These are phyloP conservation scores for Fusarium chuoi DNA, from an alignment of 2,329 filamentous ascomycete species.

Conservation along the genomic window DNA sequence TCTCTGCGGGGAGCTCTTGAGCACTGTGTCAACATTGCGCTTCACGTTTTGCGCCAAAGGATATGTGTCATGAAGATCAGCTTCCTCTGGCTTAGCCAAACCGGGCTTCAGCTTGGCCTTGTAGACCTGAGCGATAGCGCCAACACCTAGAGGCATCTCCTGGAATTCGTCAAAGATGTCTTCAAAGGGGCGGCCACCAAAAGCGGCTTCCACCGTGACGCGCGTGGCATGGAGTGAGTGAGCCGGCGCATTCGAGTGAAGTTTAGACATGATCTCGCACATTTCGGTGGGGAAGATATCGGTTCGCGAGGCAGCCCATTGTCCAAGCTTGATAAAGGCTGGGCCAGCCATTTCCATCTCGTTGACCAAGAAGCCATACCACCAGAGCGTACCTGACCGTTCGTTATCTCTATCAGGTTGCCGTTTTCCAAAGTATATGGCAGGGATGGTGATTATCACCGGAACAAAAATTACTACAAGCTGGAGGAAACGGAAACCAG, in stretches of 20 bases:
- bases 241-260: conserved; percentile 94
- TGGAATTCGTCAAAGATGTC: conserved; percentile 98
- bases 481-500: conserved; percentile 87
- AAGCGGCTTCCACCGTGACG: conserved; percentile 81
- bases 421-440: conserved; percentile 79
- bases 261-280: conserved; percentile 91
- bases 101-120: conserved; percentile 89
- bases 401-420: conserved; percentile 75
- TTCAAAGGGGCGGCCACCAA: conserved; percentile 81
- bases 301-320: conserved; percentile 96
- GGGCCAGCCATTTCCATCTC: conserved; percentile 94
- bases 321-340: conserved; percentile 98
- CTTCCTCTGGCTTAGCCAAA: conserved; percentile 71
- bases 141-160: conserved; percentile 87
- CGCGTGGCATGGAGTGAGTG: conserved; percentile 86
- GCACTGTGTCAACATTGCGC: conserved; percentile 83
- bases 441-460: conserved; percentile 82
- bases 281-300: conserved; percentile 96
- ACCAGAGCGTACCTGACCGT: conserved; percentile 86
- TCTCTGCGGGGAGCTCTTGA: conserved; percentile 86
- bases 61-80: conserved; percentile 58
- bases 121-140: conserved; percentile 97
- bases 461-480: conserved; percentile 90
- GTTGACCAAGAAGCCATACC: conserved; percentile 88
- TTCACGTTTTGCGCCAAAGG: conserved; percentile 76